Evolutionary conservation across 1,284 basidiomycete species (phyloP).

Genomic region (Cystobasidium pallidum): DNA sequence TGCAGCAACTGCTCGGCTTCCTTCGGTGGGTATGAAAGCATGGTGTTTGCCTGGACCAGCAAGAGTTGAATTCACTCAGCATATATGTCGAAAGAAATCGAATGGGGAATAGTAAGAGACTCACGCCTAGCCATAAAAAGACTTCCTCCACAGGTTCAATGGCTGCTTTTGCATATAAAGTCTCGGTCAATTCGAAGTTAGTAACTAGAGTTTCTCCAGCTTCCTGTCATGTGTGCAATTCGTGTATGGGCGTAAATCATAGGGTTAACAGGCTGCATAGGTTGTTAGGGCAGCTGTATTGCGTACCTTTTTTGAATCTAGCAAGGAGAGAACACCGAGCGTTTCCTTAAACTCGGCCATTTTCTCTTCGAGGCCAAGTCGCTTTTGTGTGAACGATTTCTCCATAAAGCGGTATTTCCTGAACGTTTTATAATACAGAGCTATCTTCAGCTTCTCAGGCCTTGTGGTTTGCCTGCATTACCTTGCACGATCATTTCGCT

Average conservation of each 20-base stretch:
- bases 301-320: conserved; percentile 65
- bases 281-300: too few species aligned
- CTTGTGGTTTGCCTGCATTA: neutral
- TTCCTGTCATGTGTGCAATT: conserved; percentile 46
- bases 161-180: conserved; percentile 87
- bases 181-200: conserved; percentile 95
- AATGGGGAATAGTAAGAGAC: conserved; percentile 58
- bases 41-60: conserved; percentile 80
- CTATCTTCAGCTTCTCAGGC: neutral
- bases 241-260: neutral
- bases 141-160: conserved; percentile 85
- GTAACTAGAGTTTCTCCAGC: conserved; percentile 69
- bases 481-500: conserved; percentile 7
- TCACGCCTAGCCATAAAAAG: conserved; percentile 92
- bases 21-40: conserved; percentile 89
- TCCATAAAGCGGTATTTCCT: conserved; percentile 99
- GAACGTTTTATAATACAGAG: conserved; percentile 59
- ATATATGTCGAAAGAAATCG: too few species aligned
- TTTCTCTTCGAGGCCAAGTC: conserved; percentile 82
- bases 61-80: too few species aligned
- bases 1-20: conserved; percentile 76
- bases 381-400: conserved; percentile 75
- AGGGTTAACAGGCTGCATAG: too few species aligned
- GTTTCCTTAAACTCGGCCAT: conserved; percentile 97
- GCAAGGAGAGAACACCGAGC: conserved; percentile 80